phyloP scores from a whole-genome alignment of 2,329 filamentous ascomycete species.

The Sclerotinia trifoliorum region DNA sequence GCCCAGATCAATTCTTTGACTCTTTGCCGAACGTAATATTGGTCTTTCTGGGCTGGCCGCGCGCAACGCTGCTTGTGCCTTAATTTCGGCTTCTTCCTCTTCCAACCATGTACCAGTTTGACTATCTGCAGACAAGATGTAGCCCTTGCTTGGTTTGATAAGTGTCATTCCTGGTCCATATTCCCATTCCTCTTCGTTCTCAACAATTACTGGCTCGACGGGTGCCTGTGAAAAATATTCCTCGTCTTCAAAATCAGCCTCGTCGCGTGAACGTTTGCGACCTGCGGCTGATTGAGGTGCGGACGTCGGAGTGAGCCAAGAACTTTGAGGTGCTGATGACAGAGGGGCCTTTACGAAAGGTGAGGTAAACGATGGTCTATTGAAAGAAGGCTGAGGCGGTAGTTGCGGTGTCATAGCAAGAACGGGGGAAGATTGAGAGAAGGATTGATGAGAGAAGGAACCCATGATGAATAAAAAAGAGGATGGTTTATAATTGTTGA shows the following conservation, averaged over 20 bases:
- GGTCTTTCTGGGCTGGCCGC: conserved; percentile 50
- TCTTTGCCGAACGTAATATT: conserved; percentile 62
- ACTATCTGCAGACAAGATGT: conserved; percentile 59
- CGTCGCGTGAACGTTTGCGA: conserved; percentile 74
- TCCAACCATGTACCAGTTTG: conserved; percentile 74
- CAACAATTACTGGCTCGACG: conserved; percentile 41
- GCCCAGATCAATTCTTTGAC: conserved; percentile 56
- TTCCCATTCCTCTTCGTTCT: conserved; percentile 63
- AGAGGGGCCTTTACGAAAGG: conserved; percentile 32
- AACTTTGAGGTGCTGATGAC: conserved; percentile 30
- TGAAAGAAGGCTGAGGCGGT: conserved; percentile 34
- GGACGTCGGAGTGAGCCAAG: conserved; percentile 32
- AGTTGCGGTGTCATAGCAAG: conserved; percentile 36
- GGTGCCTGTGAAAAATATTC: conserved; percentile 44
- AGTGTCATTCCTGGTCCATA: conserved; percentile 73
- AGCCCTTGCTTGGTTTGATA: conserved; percentile 60
- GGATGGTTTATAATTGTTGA: conserved; percentile 15
- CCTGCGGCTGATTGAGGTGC: conserved; percentile 49
- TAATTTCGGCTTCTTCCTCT: conserved; percentile 54
- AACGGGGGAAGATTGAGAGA: conserved; percentile 34
- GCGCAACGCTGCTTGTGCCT: conserved; percentile 48
- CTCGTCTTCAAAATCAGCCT: conserved; percentile 61
- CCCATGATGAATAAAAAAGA: conserved; percentile 30
- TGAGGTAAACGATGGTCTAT: conserved; percentile 31
- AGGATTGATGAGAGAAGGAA: conserved; percentile 35